phyloP scores from a whole-genome alignment of 345 rosid species.

The Salix udensis region DNA sequence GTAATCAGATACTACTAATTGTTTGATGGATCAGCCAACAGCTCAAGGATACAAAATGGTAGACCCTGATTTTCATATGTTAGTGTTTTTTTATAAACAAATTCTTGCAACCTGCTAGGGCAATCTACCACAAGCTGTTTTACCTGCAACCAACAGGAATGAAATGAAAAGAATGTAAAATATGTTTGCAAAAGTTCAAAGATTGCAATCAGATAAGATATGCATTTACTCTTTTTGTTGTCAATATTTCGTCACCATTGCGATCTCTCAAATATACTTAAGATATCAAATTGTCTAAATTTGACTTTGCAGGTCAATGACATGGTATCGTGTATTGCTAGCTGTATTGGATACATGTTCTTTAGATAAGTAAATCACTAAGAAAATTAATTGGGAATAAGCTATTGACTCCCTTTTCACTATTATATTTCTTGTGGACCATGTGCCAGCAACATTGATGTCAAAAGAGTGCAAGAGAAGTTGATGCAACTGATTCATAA shows the following conservation, averaged over 20 bases:
- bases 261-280: background rate
- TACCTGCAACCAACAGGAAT: background rate
- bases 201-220: too few species aligned
- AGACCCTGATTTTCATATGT: background rate
- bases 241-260: background rate
- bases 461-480: conserved; percentile 2
- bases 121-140: background rate
- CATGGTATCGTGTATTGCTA: background rate
- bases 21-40: background rate
- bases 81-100: background rate
- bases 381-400: background rate
- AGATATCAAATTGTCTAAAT: background rate
- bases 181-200: background rate
- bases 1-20: too few species aligned
- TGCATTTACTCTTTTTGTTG: background rate
- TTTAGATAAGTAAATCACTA: too few species aligned
- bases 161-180: background rate
- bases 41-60: background rate
- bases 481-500: background rate
- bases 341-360: too few species aligned
- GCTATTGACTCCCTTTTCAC: background rate
- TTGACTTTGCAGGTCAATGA: background rate
- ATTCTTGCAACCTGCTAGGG: background rate
- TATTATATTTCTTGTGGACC: background rate
- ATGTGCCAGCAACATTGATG: conserved; percentile 9